phyloP scores from a whole-genome alignment of 768 basidiomycete species.

The Termitomyces sp. region DNA sequence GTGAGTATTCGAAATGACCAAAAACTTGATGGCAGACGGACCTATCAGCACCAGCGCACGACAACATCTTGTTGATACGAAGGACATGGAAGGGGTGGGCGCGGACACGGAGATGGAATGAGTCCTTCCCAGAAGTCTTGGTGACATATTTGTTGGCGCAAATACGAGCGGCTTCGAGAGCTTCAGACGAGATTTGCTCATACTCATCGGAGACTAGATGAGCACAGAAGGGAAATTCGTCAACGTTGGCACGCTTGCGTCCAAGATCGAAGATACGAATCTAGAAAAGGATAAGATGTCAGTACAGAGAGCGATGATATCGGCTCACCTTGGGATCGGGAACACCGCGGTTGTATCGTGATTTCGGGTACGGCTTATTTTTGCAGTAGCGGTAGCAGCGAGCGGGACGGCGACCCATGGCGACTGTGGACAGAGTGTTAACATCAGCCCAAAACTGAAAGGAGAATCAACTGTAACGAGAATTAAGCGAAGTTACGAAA shows the following conservation, averaged over 20 bases:
- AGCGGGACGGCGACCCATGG: slow-evolving; percentile 96
- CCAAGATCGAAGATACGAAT: slow-evolving; percentile 96
- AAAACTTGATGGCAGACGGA: slow-evolving; percentile 24
- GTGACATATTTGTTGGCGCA: slow-evolving; percentile 99
- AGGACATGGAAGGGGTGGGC: slow-evolving; percentile 98
- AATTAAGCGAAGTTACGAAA: neutral
- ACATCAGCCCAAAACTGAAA: neutral
- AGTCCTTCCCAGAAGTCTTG: slow-evolving; percentile 97
- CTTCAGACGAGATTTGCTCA: slow-evolving; percentile 93
- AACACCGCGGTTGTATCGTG: slow-evolving; percentile 96
- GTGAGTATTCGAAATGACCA: neutral
- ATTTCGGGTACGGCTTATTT: slow-evolving; percentile 98
- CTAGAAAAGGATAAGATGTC: slow-evolving; percentile 32
- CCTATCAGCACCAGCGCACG: slow-evolving; percentile 98
- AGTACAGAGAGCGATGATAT: neutral
- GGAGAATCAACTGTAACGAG: neutral
- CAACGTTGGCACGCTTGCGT: slow-evolving; percentile 92
- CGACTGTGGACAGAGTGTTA: neutral
- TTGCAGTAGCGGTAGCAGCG: slow-evolving; percentile 99
- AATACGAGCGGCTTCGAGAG: slow-evolving; percentile 96
- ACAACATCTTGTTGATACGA: slow-evolving; percentile 99
- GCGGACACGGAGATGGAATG: slow-evolving; percentile 96
- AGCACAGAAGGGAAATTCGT: slow-evolving; percentile 97
- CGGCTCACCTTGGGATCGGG: slow-evolving; percentile 80
- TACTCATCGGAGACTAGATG: slow-evolving; percentile 98